A percentile compares a stretch with the other conserved stretches of the same genome.
Conservation (phyloP, 768 basidiomycete species). For the Phylloporus sp. region DNA sequence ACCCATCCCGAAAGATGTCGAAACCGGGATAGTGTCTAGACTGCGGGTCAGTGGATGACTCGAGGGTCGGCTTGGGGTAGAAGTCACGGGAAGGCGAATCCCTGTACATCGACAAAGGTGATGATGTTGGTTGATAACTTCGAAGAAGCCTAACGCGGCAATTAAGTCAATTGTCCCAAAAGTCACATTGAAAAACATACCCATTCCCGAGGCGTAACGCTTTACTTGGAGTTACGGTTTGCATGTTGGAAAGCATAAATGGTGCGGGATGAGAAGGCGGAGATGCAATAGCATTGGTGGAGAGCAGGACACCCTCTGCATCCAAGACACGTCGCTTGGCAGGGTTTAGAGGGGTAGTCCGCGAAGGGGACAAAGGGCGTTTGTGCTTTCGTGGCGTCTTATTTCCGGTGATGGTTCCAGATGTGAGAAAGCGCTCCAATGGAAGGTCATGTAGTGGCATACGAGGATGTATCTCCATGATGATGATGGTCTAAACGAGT, state of each 20-base stretch:
- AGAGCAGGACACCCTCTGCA: constrained; percentile 46
- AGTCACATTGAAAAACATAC: constrained; percentile 22
- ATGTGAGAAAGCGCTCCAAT: constrained; percentile 49
- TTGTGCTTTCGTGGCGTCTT: constrained; percentile 41
- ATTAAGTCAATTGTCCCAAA: constrained; percentile 36
- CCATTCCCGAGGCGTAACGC: constrained; percentile 31
- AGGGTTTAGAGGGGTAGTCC: constrained; percentile 49
- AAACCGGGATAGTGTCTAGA: constrained; percentile 71
- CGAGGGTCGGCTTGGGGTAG: constrained; percentile 33
- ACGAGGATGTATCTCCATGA: constrained; percentile 34
- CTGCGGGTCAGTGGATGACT: constrained; percentile 43
- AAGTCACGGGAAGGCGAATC: constrained; percentile 15
- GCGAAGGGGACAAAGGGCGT: constrained; percentile 59
- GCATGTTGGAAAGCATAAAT: constrained; percentile 25
- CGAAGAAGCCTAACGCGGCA: constrained; percentile 9
- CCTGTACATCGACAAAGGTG: constrained; percentile 10
- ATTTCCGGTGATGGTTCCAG: constrained; percentile 22
- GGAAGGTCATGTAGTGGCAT: constrained; percentile 57
- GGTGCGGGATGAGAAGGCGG: constrained; percentile 19
- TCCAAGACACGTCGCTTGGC: constrained; percentile 65
- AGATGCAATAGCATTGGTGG: constrained; percentile 13
- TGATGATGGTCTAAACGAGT: constrained; percentile 1
- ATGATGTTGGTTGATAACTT: constrained; percentile 8
- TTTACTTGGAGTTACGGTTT: constrained; percentile 28
- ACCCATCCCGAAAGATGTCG: constrained; percentile 47